Evolutionary conservation across 805 yeast genomes (phyloP).

Genomic region (Clavispora asparagi): DNA sequence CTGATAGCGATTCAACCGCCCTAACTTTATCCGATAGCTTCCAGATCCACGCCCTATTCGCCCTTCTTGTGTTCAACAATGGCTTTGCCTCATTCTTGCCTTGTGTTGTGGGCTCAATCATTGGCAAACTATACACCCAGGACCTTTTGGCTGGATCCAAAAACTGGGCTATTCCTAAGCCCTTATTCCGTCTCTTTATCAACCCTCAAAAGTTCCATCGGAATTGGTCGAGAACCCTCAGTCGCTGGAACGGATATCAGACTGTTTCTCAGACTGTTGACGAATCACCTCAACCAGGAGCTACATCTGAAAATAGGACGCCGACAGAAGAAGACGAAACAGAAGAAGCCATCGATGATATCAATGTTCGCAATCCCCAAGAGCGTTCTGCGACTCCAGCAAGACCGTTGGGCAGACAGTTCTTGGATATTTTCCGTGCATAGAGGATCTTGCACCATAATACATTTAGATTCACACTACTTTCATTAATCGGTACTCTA

Average conservation of each 20-base stretch:
- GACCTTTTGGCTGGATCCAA: slow-evolving; percentile 41
- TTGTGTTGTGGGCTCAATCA: slow-evolving; percentile 37
- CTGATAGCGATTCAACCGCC: slow-evolving; percentile 1
- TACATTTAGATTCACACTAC: background rate
- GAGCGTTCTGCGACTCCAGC: slow-evolving; percentile 55
- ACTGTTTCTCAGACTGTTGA: slow-evolving; percentile 6
- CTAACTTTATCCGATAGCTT: slow-evolving; percentile 32
- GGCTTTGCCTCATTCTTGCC: slow-evolving; percentile 31
- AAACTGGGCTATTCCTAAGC: slow-evolving; percentile 26
- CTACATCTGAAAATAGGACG: background rate
- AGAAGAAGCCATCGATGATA: slow-evolving; percentile 19
- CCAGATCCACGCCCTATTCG: slow-evolving; percentile 34
- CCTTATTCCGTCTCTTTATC: slow-evolving; percentile 22
- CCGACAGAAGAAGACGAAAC: slow-evolving; percentile 15
- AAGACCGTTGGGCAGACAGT: slow-evolving; percentile 55
- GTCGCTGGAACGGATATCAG: slow-evolving; percentile 8
- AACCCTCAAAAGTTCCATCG: slow-evolving; percentile 19
- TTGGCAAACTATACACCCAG: slow-evolving; percentile 40
- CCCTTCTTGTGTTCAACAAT: slow-evolving; percentile 41
- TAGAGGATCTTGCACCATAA: slow-evolving; percentile 9
- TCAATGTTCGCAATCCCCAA: slow-evolving; percentile 12
- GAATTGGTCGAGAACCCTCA: background rate
- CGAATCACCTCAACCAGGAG: slow-evolving; percentile 3
- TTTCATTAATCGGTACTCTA: background rate
- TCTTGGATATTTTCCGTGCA: slow-evolving; percentile 54